Conservation (phyloP, 306 rosid species). For the Casuarina equisetifolia region DNA sequence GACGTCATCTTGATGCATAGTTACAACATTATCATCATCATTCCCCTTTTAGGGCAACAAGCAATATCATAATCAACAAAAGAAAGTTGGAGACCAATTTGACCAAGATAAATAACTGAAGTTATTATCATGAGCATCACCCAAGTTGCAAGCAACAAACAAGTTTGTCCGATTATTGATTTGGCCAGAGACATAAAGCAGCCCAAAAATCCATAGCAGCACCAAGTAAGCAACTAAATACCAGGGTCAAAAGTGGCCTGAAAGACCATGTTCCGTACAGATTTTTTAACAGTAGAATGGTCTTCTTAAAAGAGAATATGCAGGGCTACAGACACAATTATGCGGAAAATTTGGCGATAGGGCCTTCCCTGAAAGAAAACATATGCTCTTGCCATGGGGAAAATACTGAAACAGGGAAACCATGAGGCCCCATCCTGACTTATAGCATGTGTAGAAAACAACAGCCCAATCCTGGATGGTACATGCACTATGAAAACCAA, state of each 20-base stretch:
- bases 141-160: not conserved
- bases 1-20: not conserved
- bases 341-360: too few species aligned
- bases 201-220: not conserved
- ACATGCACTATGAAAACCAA: too few species aligned
- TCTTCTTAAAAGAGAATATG: too few species aligned
- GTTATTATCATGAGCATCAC: not conserved
- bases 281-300: too few species aligned
- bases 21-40: not conserved
- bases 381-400: too few species aligned
- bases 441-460: too few species aligned
- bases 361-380: too few species aligned
- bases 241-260: not conserved
- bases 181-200: not conserved
- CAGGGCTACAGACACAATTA: too few species aligned
- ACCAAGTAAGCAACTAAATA: not conserved
- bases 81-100: not conserved
- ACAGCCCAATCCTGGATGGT: too few species aligned
- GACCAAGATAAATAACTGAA: not conserved
- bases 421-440: too few species aligned
- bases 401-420: too few species aligned
- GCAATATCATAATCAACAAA: not conserved
- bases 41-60: not conserved
- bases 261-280: too few species aligned
- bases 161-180: not conserved